Conservation (phyloP, 2,329 filamentous ascomycete species). For the Rhexocercosporidium sp. region DNA sequence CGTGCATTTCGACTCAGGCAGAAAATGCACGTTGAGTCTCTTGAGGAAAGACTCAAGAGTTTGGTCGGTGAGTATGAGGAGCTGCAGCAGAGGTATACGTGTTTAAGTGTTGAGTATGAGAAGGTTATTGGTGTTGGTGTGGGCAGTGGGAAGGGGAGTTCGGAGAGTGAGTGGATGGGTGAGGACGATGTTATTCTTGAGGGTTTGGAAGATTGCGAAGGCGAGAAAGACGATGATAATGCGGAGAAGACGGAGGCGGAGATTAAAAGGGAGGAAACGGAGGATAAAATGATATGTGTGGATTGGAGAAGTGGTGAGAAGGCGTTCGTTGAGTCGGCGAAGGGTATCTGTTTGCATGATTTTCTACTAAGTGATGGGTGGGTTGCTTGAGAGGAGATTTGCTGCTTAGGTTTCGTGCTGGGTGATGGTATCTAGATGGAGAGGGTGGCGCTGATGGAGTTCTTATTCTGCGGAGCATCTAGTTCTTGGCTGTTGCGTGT, state of each 20-base stretch:
- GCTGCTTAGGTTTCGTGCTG: neutral
- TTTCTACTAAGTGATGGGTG: neutral
- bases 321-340: neutral
- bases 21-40: slow-evolving; percentile 13
- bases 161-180: no score
- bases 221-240: neutral
- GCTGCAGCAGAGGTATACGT: slow-evolving; percentile 16
- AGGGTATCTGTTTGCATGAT: neutral
- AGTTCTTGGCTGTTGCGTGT: no score
- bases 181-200: no score
- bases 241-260: neutral
- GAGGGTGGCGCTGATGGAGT: no score
- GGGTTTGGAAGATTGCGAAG: neutral
- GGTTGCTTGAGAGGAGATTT: neutral
- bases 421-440: no score
- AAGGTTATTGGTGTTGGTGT: neutral
- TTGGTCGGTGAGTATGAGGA: slow-evolving; percentile 15
- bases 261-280: neutral
- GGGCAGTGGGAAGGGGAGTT: neutral
- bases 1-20: slow-evolving; percentile 18
- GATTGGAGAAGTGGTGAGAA: neutral
- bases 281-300: neutral
- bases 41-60: slow-evolving; percentile 13
- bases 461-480: no score
- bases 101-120: slow-evolving; percentile 9